Percentiles rank a stretch among this genome's conserved stretches.
phyloP scores from a whole-genome alignment of 225 moss, liverwort and hornwort genomes.

The Lunularia cruciata region DNA sequence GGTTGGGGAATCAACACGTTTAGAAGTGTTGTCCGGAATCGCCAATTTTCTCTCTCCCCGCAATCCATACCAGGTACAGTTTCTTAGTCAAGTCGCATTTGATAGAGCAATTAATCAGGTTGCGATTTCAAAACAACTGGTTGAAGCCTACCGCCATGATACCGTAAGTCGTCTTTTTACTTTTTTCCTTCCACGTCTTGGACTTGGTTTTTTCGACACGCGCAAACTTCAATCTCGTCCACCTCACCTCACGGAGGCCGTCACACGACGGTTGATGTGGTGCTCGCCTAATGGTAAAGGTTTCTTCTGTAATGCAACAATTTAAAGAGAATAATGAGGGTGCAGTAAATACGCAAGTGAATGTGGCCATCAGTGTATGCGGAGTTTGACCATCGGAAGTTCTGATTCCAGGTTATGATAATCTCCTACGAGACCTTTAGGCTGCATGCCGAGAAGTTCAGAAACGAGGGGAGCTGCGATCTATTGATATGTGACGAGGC shows the following conservation, averaged over 20 bases:
- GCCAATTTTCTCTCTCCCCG: constrained; percentile 77
- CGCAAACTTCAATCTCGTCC: too few species aligned
- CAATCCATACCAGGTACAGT: constrained; percentile 82
- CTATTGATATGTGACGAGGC: constrained; percentile 98
- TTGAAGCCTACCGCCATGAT: too few species aligned
- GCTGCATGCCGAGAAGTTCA: constrained; percentile 78
- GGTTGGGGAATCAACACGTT: constrained; percentile 84
- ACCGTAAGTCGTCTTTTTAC: too few species aligned
- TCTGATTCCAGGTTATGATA: constrained; percentile 65
- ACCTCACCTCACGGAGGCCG: too few species aligned
- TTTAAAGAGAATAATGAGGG: too few species aligned
- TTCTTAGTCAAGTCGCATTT: neutral
- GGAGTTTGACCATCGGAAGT: neutral
- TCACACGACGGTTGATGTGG: too few species aligned
- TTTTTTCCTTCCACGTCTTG: too few species aligned
- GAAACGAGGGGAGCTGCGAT: constrained; percentile 93
- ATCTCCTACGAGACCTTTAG: constrained; percentile 98
- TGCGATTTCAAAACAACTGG: too few species aligned
- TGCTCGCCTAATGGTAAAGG: too few species aligned
- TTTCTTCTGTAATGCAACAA: too few species aligned
- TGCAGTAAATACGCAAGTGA: too few species aligned
- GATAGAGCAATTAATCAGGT: neutral
- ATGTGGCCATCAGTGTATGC: neutral
- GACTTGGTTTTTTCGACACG: too few species aligned
- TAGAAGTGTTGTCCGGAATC: constrained; percentile 83